Conservation (phyloP, 768 basidiomycete genomes). For the Tubosaeta sp. region DNA sequence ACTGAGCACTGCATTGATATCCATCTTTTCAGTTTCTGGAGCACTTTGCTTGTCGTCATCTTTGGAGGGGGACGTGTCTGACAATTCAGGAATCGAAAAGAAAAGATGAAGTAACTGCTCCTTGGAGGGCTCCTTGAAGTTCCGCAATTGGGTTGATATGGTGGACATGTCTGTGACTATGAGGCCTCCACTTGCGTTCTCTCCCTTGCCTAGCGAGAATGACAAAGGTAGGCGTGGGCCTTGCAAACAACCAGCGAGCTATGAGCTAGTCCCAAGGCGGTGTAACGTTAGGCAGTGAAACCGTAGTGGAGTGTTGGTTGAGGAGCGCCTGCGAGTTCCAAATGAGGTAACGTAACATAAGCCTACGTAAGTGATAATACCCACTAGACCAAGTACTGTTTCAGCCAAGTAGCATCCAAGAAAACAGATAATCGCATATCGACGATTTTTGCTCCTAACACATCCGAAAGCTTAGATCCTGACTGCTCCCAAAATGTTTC, state of each 20-base stretch:
- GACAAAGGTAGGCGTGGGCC: not conserved
- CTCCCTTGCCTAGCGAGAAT: not conserved
- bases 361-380: too few species aligned
- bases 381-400: constrained; percentile 37
- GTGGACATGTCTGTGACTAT: constrained; percentile 52
- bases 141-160: constrained; percentile 82
- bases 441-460: constrained; percentile 37
- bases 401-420: not conserved
- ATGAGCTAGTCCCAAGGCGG: constrained; percentile 5
- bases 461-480: constrained; percentile 38
- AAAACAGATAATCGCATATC: constrained; percentile 37
- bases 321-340: constrained; percentile 13
- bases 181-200: not conserved
- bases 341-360: constrained; percentile 9
- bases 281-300: not conserved
- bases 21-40: constrained; percentile 62
- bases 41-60: constrained; percentile 24
- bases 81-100: constrained; percentile 71
- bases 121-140: constrained; percentile 90
- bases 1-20: constrained; percentile 86
- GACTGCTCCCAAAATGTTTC: constrained; percentile 36
- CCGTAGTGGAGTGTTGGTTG: constrained; percentile 1
- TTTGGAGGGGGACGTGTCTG: constrained; percentile 13
- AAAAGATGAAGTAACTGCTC: constrained; percentile 81
- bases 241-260: not conserved